phyloP scores from a whole-genome alignment of 495 filamentous ascomycete species.

The Talaromyces stipitatus region DNA sequence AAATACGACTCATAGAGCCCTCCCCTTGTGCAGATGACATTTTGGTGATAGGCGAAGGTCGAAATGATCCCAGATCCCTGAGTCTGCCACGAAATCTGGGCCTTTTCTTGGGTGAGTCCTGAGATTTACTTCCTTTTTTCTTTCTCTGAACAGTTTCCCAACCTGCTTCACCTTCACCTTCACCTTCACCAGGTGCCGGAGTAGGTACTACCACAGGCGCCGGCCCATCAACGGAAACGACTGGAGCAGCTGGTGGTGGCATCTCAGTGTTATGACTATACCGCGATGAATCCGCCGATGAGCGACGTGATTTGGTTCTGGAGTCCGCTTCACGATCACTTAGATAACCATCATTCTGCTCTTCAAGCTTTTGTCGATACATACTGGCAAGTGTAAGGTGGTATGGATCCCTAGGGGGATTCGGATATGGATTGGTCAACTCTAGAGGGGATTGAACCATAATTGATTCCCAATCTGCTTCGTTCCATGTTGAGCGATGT shows the following conservation, averaged over 20 bases:
- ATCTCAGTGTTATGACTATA: constrained; percentile 25
- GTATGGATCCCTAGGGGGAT: constrained; percentile 19
- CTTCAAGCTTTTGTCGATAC: constrained; percentile 22
- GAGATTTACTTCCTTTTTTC: constrained; percentile 9
- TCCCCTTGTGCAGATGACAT: constrained; percentile 23
- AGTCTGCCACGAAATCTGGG: constrained; percentile 12
- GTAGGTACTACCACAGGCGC: too few species aligned
- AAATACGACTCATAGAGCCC: constrained; percentile 25
- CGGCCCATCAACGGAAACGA: neutral
- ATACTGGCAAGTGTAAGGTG: constrained; percentile 31
- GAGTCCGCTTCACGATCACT: constrained; percentile 29
- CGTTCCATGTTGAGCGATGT: constrained; percentile 27
- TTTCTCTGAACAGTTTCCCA: constrained; percentile 33
- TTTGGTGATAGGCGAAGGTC: constrained; percentile 26
- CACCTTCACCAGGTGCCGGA: too few species aligned
- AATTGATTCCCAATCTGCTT: constrained; percentile 19
- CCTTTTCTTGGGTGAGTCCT: constrained; percentile 1
- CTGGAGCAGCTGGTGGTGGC: constrained; percentile 14
- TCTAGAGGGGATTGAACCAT: constrained; percentile 30
- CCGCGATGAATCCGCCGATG: constrained; percentile 28
- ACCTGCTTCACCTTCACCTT: constrained; percentile 21
- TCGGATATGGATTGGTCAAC: constrained; percentile 11
- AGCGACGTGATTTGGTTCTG: constrained; percentile 9
- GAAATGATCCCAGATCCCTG: constrained; percentile 22
- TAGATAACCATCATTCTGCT: constrained; percentile 35